Evolutionary conservation across 768 basidiomycete species (phyloP), one percentile per base, ranked within the genome.

Genomic region (Tulasnella sp.): DNA sequence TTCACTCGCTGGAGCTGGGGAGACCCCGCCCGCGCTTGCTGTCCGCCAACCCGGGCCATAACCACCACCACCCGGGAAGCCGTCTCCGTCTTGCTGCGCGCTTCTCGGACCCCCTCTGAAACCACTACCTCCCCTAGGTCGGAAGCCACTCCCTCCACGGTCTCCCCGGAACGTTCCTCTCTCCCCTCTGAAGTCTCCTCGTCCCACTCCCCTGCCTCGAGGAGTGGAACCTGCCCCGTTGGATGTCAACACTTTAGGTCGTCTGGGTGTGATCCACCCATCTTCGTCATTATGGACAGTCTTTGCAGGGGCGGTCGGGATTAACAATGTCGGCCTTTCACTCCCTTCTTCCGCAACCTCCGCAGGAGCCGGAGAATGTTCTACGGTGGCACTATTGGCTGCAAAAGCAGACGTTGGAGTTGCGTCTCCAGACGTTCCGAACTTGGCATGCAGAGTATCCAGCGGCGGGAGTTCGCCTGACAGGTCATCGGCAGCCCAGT

Each of bases 401-500:
- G 75, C 73, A 15, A 32, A 48, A 31, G 25, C 57, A 40, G 37
- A 36, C 43, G 73, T 74, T 23, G 86, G 83, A 0, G 83, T 84
- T n/a, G 74, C 78, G 27, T 81, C 77, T 6, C 81, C 83, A 37
- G 86, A 84, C 11, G 80, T 78, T 5, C 82, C 83, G 64, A 89
- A 87, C 62, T 78, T 79, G 42, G 83, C 83, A 57, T 89, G 86
- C 25, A 89, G 73, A 46, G 77, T 77, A 5, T 80, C 80, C 49
- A 91, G 83, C 0, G 84, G 73, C n/a, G 88, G 87, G 14, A 90
- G 77, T 4, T 77, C 85, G 15, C 74, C 78, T 61, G 83, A 83
- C n/a, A 86, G 84, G 56, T 87, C 85, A 57, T 87, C 85, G 14
- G 87, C 61, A n/a, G 62, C 84, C 87, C 88, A 90, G 67, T 90